Base-by-base conservation (phyloP, 1,284 basidiomycete genomes). In the Leccinum pachyderme region DNA sequence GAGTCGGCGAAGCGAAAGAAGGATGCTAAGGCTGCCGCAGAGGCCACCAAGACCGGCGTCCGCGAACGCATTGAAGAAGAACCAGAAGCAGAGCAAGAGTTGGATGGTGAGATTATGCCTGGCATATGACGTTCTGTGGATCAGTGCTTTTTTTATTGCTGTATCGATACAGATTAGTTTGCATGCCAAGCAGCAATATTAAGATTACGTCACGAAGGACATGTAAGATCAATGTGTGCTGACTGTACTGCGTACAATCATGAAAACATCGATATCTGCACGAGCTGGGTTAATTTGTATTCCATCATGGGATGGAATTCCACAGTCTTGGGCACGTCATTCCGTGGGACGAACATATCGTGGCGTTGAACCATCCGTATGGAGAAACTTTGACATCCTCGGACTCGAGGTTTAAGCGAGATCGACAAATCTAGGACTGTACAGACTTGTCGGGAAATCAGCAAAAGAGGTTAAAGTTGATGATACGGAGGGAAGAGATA, bases 1-100 rank as follows among this genome's bases (percentile, higher is more conserved):
- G 85, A 90, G 61, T 88, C 86, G 28, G 88, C 91, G 13, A 89
- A 86, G 68, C 84, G 86, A 55, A 94, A 94, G 75, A 91, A 91
- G 69, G 89, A 91, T 66, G 88, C 87, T 12, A 92, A 88, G 68
- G 81, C 79, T n/a, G 80, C 80, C 4, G 80, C 78, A 22, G 78
- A 77, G 22, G 73, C 75, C 31, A 74, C 75, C 8, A 75, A 75
- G 35, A 66, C 75, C 15, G 73, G 77, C 27, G 76, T 83, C 22
- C 76, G 80, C 56, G 85, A 89, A 56, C 77, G 80, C 50, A 91
- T 91, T 53, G 80, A 85, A 18, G 89, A 91, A 66, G 89, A 91
- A 62, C 88, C 89, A 15, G 89, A 90, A 68, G 82, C 75, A 2
- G 87, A 89, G 62, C 84, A 82, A 61, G 78, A 78, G 58, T 50